Percentiles rank a stretch among this genome's conserved stretches.
These are phyloP conservation scores for Talaromyces ruber DNA, from an alignment of 495 filamentous ascomycete genomes.

Conservation along the genomic window DNA sequence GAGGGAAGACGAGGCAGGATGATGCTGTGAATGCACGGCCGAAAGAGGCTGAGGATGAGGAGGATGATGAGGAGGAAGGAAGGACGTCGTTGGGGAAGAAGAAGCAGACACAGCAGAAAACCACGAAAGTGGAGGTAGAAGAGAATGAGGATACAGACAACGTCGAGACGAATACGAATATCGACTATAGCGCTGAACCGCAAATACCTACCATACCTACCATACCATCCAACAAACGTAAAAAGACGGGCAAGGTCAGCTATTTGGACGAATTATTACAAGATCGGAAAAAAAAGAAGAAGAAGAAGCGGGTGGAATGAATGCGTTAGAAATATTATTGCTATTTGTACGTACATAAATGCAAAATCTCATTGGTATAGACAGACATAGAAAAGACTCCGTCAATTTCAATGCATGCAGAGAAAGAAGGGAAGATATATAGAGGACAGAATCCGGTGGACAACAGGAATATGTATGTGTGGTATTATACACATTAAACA, in stretches of 20 bases:
- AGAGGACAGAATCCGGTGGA: background rate
- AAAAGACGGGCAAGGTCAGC: slow-evolving; percentile 13
- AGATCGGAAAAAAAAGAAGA: slow-evolving; percentile 45
- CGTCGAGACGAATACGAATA: slow-evolving; percentile 4
- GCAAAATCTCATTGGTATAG: background rate
- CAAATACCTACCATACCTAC: background rate
- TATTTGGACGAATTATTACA: slow-evolving; percentile 45
- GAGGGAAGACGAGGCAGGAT: background rate
- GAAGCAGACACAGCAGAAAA: slow-evolving; percentile 23
- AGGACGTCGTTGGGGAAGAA: slow-evolving; percentile 45
- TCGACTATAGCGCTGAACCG: background rate
- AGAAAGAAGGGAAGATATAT: background rate
- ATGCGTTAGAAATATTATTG: background rate
- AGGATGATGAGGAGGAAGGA: slow-evolving; percentile 43
- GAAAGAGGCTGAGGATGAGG: slow-evolving; percentile 32
- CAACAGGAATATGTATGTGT: background rate
- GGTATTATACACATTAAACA: background rate
- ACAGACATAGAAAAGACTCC: background rate
- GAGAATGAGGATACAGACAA: slow-evolving; percentile 4
- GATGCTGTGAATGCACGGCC: slow-evolving; percentile 10
- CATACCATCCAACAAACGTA: background rate
- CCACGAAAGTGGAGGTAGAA: slow-evolving; percentile 7
- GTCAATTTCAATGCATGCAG: background rate
- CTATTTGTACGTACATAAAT: background rate
- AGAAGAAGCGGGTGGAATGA: slow-evolving; percentile 23